Base-by-base conservation (phyloP, 1,284 basidiomycete genomes). In the Pterulicium gracile region DNA sequence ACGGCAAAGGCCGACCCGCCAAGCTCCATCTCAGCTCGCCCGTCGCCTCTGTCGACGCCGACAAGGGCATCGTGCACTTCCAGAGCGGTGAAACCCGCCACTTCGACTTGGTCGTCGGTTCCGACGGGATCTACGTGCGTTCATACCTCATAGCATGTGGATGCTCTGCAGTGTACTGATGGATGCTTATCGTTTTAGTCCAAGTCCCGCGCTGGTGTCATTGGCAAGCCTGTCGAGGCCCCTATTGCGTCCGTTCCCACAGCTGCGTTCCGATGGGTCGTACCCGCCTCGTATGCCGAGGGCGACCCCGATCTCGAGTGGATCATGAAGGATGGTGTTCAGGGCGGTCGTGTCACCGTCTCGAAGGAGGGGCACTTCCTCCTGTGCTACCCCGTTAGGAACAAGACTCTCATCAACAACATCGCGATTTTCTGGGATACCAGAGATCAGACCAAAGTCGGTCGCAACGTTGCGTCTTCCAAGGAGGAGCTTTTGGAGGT, bases 61-160 rank as follows among this genome's bases (percentile, higher is more conserved):
- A 7, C 27, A 32, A 32, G 27, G 27, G 27, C 7, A 10, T n/a
- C 7, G 27, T 32, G 27, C 7, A 32, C 10, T 32, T 32, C 27
- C 27, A 32, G 27, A 10, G 10, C n/a, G 27, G 27, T n/a, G 27
- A 32, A n/a, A 32, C 27, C 27, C 27, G 27, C 27, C 27, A 32
- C 27, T 32, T 32, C 27, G n/a, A 24, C 24, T n/a, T 49, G 40
- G n/a, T 45, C 48, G 12, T 43, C 41, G 17, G 41, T 39, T 23
- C 48, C 3, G 48, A 49, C 42, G 48, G 48, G 1, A 49, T 49
- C 27, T 32, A 32, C 27, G 27, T 32, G n/a, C 27, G 27, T 32
- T 32, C 10, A 7, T n/a, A 32, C 7, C 27, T 32, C n/a, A n/a
- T n/a, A n/a, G n/a, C n/a, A n/a, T n/a, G n/a, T n/a, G n/a, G n/a